Base-by-base conservation (phyloP, 768 basidiomycete genomes). In the Suillus discolor region DNA sequence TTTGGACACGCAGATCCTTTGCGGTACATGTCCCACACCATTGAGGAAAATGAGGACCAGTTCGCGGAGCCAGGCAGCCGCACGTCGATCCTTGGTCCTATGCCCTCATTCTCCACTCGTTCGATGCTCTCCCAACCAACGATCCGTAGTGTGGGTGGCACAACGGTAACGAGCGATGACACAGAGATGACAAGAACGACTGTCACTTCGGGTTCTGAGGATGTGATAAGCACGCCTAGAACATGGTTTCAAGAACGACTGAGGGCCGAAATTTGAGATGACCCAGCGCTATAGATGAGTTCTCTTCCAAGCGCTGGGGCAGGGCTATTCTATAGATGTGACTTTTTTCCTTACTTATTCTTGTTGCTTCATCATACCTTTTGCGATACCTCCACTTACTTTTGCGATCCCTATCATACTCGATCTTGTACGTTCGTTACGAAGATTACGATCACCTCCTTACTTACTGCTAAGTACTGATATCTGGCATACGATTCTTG, bases 1-100 rank as follows among this genome's bases (percentile, higher is more conserved):
- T 85, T 88, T 70, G 84, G 85, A 12, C 49, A 51, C 16, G 63
- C 44, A 76, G 20, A 64, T 75, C 41, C 68, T 68, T 3, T 15
- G 11, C 39, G 25, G 39, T 60, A 60, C 25, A 60, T 42, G 59
- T 62, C 61, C 6, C 60, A 54, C 3, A 53, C 47, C 6, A n/a
- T 64, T 7, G 65, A 60, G n/a, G 25, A 60, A 28, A 57, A 53
- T 4, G 65, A 60, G 23, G 44, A 66, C 31, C 47, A 44, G 23
- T 64, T 44, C 2, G 53, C 23, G 16, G 42, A 64, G 23, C 62
- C 62, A 18, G 55, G 65, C 54, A 75, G 61, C n/a, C 77, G 77
- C 0, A 18, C 70, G 8, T 77, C 77, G 2, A 62, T 77, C 4
- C 63, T 78, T 36, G 75, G 75, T 1, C 75, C 75, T 6, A 78